These are phyloP conservation scores for Paraphoma sp. DNA, from an alignment of 2,329 filamentous ascomycete species.

Conservation along the genomic window DNA sequence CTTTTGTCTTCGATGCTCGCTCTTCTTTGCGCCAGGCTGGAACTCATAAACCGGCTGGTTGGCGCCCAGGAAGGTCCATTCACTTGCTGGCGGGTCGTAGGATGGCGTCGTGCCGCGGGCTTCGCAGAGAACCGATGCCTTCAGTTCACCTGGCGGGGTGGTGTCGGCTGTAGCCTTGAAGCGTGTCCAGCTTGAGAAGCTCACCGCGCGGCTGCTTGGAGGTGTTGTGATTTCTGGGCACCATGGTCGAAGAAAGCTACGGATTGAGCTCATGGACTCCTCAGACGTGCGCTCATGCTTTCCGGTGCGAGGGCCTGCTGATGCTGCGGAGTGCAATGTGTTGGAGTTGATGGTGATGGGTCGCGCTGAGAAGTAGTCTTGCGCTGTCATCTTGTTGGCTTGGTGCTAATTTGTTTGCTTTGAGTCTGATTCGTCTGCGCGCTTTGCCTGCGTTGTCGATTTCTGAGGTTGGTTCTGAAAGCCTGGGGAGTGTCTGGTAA, in stretches of 20 bases:
- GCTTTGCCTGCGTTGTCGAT: neutral
- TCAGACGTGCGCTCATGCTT: neutral
- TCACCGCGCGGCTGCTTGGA: conserved; percentile 12
- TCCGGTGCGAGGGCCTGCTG: neutral
- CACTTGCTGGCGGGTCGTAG: conserved; percentile 26
- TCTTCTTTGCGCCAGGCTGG: neutral
- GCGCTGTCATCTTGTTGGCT: conserved; percentile 11
- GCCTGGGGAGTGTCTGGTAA: no score
- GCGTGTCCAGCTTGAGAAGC: conserved; percentile 25
- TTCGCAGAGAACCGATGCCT: conserved; percentile 27
- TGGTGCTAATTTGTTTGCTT: conserved; percentile 1
- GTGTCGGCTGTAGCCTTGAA: conserved; percentile 15
- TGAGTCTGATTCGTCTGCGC: neutral
- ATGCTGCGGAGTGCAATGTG: neutral
- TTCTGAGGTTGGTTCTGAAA: no score
- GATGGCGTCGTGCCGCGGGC: conserved; percentile 16
- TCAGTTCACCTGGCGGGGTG: conserved; percentile 22
- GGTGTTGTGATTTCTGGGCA: neutral
- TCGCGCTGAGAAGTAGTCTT: conserved; percentile 12
- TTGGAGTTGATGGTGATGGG: neutral
- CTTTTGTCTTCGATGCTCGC: conserved; percentile 10
- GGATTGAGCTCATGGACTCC: neutral
- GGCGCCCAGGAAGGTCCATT: conserved; percentile 26
- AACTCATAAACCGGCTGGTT: conserved; percentile 11
- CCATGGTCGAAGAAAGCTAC: neutral